These are phyloP conservation scores for Phaffomyces thermotolerans DNA, from an alignment of 805 yeast species.

Conservation along the genomic window DNA sequence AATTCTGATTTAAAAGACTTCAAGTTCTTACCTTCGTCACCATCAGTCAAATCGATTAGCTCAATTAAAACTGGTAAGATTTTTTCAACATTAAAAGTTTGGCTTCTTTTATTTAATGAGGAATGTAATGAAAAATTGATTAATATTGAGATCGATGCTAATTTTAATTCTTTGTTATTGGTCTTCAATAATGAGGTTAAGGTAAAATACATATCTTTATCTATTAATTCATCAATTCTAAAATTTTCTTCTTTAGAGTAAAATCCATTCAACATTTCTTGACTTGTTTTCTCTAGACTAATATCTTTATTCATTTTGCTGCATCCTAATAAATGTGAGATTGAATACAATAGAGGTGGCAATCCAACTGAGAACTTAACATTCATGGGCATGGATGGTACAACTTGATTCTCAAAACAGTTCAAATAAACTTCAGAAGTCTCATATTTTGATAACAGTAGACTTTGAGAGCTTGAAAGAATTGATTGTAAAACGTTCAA, in stretches of 20 bases:
- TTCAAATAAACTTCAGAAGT: slow-evolving; percentile 4
- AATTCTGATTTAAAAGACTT: slow-evolving; percentile 13
- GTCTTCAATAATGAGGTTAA: slow-evolving; percentile 18
- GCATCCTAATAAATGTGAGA: slow-evolving; percentile 15
- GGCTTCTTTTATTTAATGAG: slow-evolving; percentile 5
- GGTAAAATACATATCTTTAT: slow-evolving; percentile 13
- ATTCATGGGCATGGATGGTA: slow-evolving; percentile 17
- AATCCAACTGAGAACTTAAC: slow-evolving; percentile 11
- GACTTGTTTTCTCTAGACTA: too few species aligned
- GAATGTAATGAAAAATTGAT: slow-evolving; percentile 17
- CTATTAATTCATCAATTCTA: slow-evolving; percentile 14
- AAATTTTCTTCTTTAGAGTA: slow-evolving; percentile 1
- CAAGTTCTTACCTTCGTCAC: slow-evolving; percentile 4
- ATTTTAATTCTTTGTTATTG: slow-evolving; percentile 16
- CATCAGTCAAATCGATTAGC: slow-evolving; percentile 15
- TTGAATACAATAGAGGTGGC: slow-evolving; percentile 17
- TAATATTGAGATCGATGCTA: slow-evolving; percentile 15
- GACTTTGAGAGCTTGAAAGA: slow-evolving; percentile 2
- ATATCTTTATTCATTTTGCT: not conserved
- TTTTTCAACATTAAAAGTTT: slow-evolving; percentile 13
- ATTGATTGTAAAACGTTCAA: not conserved
- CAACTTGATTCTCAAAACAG: slow-evolving; percentile 11
- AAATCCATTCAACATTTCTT: too few species aligned
- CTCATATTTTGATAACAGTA: slow-evolving; percentile 2
- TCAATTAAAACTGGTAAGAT: slow-evolving; percentile 20